Evolutionary conservation across 2,329 filamentous ascomycete genomes (phyloP), one percentile per base, ranked within the genome.

Genomic region (Pestalotiopsis sp.): DNA sequence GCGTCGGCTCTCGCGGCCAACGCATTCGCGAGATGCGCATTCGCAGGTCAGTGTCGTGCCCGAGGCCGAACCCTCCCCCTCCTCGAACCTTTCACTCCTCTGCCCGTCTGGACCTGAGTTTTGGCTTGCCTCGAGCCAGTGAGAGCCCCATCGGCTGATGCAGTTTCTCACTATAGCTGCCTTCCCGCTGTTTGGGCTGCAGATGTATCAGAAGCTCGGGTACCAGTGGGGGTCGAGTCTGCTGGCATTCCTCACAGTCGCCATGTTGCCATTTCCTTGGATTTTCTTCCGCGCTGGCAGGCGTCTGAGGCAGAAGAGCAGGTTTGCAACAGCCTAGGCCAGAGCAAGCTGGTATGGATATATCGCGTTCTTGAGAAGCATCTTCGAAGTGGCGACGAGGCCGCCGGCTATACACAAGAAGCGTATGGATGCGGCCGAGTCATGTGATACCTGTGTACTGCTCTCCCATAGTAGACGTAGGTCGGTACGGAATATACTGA

Each of bases 1-100:
- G 92, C 92, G 61, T 90, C 87, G 68, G 93, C 94, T 3, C 85
- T 97, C 79, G 93, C 94, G 13, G 93, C 94, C 59, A 96, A 97
- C 75, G 92, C 91, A 61, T 93, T 96, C 78, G 88, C 92, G 68
- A 87, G 95, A 66, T 94, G 91, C 71, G 84, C 86, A 23, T 96
- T 97, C 82, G 94, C 92, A 69, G 85, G 86, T 87, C 75, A 81
- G 86, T 80, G 38, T 20, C 25, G 4, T 55, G 60, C 7, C 31
- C 31, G 68, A 52, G 59, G 62, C 4, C 7, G 13, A 58, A n/a
- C 36, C 67, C 68, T 27, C 57, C 20, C 20, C 20, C 17, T 39
- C 7, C 9, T 17, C 4, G 20, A 23, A 25, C 63, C n/a, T 17
- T 14, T 5, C 27, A 31, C 27, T 27, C 23, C 23, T 12, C 25